A percentile compares a stretch with the other conserved stretches of the same genome.
Evolutionary conservation across 257 asterid species (phyloP).

Genomic region (Capsicum baccatum): DNA sequence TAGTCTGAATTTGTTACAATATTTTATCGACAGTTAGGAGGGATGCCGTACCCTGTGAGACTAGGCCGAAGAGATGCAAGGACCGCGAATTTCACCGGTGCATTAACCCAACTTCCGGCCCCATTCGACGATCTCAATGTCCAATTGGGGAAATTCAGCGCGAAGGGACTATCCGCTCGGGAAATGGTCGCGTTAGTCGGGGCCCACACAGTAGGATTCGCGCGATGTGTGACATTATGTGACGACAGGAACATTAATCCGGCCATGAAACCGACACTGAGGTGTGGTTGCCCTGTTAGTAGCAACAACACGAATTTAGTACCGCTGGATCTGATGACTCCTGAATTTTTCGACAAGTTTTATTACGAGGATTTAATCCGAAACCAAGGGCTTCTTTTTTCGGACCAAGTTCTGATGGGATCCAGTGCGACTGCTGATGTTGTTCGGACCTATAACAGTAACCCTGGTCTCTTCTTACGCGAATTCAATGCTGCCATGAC

Average conservation of each 20-base stretch:
- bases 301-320: neutral
- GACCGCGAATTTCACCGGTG: conserved; percentile 19
- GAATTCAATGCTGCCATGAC: conserved; percentile 27
- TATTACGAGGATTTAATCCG: neutral
- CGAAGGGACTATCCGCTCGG: neutral
- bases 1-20: neutral
- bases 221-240: conserved; percentile 1
- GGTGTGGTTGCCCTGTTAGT: neutral
- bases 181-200: conserved; percentile 29
- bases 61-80: conserved; percentile 26
- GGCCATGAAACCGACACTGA: neutral
- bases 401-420: conserved; percentile 16
- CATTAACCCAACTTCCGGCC: conserved; percentile 21
- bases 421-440: neutral
- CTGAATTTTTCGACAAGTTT: neutral
- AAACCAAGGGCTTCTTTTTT: conserved; percentile 9
- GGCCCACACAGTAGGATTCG: conserved; percentile 15
- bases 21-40: neutral
- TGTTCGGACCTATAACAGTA: neutral
- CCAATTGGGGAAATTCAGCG: neutral
- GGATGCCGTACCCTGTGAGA: neutral
- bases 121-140: conserved; percentile 20
- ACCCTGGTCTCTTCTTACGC: neutral
- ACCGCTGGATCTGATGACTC: conserved; percentile 2
- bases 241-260: neutral